These are phyloP conservation scores for Combretum micranthum DNA, from an alignment of 345 rosid species.

Conservation along the genomic window DNA sequence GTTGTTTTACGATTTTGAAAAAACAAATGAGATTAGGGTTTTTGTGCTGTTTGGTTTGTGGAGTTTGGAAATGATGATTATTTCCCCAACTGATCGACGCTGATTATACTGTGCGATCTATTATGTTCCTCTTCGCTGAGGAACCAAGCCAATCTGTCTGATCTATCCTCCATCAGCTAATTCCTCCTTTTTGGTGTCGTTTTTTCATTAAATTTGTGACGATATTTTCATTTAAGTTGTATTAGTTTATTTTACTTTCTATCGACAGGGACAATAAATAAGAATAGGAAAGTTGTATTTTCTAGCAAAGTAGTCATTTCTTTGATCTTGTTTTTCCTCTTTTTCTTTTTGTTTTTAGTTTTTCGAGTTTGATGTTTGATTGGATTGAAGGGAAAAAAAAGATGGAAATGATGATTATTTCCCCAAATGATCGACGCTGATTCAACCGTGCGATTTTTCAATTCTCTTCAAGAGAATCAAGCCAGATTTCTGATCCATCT, in stretches of 20 bases:
- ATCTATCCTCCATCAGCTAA: conserved; percentile 17
- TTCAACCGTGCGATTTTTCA: conserved; percentile 11
- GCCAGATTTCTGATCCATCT: conserved; percentile 17
- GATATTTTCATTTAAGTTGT: neutral
- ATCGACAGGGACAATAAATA: no score
- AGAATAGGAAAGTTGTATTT: no score
- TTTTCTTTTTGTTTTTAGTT: neutral
- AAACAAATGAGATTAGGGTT: no score
- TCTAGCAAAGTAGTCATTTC: neutral
- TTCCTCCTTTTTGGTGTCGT: neutral
- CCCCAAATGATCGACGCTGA: conserved; percentile 38
- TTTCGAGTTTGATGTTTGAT: neutral
- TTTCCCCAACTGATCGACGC: conserved; percentile 41
- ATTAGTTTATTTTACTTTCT: no score
- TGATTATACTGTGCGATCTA: conserved; percentile 37
- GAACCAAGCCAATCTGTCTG: conserved; percentile 32
- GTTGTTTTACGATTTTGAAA: neutral
- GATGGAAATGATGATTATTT: conserved; percentile 27
- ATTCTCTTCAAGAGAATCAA: conserved; percentile 6
- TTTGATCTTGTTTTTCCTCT: no score
- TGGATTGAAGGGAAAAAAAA: neutral
- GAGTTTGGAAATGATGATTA: conserved; percentile 31
- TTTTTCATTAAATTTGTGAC: neutral
- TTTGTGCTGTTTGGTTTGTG: no score
- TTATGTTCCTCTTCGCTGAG: conserved; percentile 11